These are phyloP conservation scores for Coelastrella sp. DNA, from an alignment of 139 green algal genomes.

Conservation along the genomic window DNA sequence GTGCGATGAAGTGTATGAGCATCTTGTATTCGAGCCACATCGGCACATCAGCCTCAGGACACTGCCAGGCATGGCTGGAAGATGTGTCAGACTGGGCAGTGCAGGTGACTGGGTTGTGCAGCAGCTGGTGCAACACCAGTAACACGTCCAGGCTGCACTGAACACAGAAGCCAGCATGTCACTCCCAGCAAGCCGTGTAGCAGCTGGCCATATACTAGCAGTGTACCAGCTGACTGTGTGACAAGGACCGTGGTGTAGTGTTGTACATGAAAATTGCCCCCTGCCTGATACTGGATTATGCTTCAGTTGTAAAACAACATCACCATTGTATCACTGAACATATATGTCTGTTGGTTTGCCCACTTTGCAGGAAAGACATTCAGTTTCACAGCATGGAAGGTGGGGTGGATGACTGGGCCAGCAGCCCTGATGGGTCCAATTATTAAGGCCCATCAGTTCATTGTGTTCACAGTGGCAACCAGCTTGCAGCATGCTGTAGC, in stretches of 20 bases:
- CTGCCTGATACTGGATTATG: too few species aligned
- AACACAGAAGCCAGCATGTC: too few species aligned
- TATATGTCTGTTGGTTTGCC: neutral
- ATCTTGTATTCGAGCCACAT: slow-evolving; percentile 71
- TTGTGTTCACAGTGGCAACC: slow-evolving; percentile 84
- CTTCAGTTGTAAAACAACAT: too few species aligned
- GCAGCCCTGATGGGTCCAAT: slow-evolving; percentile 70
- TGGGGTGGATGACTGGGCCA: slow-evolving; percentile 84
- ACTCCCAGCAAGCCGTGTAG: too few species aligned
- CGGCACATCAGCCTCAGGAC: slow-evolving; percentile 72
- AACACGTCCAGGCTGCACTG: too few species aligned
- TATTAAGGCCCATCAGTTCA: slow-evolving; percentile 87
- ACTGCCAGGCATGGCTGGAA: slow-evolving; percentile 78
- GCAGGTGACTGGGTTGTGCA: slow-evolving; percentile 71
- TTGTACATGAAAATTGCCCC: too few species aligned
- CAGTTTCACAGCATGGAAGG: slow-evolving; percentile 88
- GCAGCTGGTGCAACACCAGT: too few species aligned
- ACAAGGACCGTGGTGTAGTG: too few species aligned
- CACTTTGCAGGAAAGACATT: slow-evolving; percentile 84
- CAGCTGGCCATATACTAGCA: too few species aligned
- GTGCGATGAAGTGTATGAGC: slow-evolving; percentile 86
- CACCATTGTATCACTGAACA: too few species aligned
- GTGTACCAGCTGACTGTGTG: too few species aligned
- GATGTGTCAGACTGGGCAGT: slow-evolving; percentile 75
- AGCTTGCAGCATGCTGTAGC: slow-evolving; percentile 81